Evolutionary conservation across 2,329 filamentous ascomycete species (phyloP).

Genomic region (Didymella keratinophila): DNA sequence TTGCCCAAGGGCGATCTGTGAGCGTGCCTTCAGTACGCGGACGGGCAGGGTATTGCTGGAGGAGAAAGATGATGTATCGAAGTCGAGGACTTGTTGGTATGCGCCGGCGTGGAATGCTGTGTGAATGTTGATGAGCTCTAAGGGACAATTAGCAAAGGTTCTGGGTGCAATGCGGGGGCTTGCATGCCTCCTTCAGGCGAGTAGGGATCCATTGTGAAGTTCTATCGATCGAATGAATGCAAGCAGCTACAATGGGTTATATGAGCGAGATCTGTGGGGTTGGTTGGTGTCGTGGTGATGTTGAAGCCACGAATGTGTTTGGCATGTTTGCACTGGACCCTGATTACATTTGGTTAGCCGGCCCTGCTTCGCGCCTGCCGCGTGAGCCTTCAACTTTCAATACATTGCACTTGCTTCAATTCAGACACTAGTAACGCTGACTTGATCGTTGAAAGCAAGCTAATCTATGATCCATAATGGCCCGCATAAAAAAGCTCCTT

Average conservation of each 20-base stretch:
- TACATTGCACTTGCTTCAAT: background rate
- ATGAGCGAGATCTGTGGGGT: slow-evolving; percentile 4
- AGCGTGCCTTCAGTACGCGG: slow-evolving; percentile 79
- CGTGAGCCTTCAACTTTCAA: background rate
- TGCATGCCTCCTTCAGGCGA: slow-evolving; percentile 67
- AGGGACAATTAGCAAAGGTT: slow-evolving; percentile 25
- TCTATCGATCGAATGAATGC: background rate
- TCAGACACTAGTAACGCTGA: background rate
- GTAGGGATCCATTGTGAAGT: slow-evolving; percentile 62
- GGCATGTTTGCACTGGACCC: slow-evolving; percentile 38
- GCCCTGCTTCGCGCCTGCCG: background rate
- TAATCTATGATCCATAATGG: background rate
- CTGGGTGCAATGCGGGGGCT: slow-evolving; percentile 1
- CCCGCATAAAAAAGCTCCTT: background rate
- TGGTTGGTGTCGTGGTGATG: slow-evolving; percentile 24
- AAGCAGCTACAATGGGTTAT: slow-evolving; percentile 10
- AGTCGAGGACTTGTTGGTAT: slow-evolving; percentile 85
- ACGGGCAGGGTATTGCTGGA: slow-evolving; percentile 78
- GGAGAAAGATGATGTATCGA: slow-evolving; percentile 81
- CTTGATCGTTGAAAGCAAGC: background rate
- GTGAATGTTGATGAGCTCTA: slow-evolving; percentile 73
- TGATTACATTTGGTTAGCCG: slow-evolving; percentile 34
- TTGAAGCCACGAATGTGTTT: slow-evolving; percentile 48
- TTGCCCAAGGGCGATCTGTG: slow-evolving; percentile 83
- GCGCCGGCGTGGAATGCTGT: slow-evolving; percentile 77